These are phyloP conservation scores for Chrysoporthe cubensis DNA, from an alignment of 2,329 filamentous ascomycete species.

Conservation along the genomic window DNA sequence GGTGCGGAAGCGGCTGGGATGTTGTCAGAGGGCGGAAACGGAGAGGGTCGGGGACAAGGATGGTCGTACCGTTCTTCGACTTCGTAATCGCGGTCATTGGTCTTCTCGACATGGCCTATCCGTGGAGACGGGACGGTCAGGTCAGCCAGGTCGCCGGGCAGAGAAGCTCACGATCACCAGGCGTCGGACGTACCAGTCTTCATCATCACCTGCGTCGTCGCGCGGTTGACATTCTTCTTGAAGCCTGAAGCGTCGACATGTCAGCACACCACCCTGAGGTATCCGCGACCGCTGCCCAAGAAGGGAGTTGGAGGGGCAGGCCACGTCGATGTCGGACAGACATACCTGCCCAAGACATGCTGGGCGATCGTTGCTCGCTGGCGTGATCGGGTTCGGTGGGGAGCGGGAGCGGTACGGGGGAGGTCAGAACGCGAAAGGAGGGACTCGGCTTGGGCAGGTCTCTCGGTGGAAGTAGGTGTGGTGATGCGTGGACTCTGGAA, in stretches of 20 bases:
- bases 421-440: not conserved
- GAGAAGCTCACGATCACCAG: not conserved
- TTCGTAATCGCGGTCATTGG: conserved; percentile 97
- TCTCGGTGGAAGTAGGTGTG: not conserved
- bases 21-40: conserved; percentile 14
- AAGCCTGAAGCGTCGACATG: conserved; percentile 58
- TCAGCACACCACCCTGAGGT: not conserved
- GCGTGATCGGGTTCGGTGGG: conserved; percentile 1
- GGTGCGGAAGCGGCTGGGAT: conserved; percentile 82
- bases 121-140: too few relatives aligned
- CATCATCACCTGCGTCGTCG: conserved; percentile 99
- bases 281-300: too few relatives aligned
- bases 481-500: not conserved
- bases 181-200: conserved; percentile 72
- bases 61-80: conserved; percentile 79
- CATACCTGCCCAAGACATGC: conserved; percentile 54
- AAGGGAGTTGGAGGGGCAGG: too few relatives aligned
- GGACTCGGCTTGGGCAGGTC: not conserved
- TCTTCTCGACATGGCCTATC: conserved; percentile 92
- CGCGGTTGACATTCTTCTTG: conserved; percentile 97
- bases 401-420: not conserved
- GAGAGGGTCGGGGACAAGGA: not conserved
- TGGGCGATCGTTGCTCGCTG: conserved; percentile 32
- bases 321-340: not conserved
- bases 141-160: conserved; percentile 1